Percentiles rank a stretch among this genome's conserved stretches.
These are phyloP conservation scores for Ciborinia camelliae DNA, from an alignment of 2,329 filamentous ascomycete species.

Conservation along the genomic window DNA sequence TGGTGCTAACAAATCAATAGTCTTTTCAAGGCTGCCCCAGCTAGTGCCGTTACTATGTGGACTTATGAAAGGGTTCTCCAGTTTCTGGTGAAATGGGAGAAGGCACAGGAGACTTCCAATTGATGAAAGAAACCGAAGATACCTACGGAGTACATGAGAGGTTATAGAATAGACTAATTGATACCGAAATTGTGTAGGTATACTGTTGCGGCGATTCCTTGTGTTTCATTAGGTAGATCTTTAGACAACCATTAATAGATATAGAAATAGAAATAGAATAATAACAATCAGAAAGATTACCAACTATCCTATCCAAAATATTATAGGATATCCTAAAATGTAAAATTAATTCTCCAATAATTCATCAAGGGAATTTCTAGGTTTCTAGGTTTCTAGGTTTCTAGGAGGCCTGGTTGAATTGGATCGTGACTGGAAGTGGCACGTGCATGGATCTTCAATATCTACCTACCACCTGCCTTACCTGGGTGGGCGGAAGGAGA, in stretches of 20 bases:
- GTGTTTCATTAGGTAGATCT: not conserved
- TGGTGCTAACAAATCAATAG: constrained; percentile 38
- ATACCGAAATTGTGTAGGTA: not conserved
- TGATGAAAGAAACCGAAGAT: not conserved
- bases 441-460: not conserved
- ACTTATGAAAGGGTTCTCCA: constrained; percentile 63
- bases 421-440: not conserved
- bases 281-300: not conserved
- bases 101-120: not conserved
- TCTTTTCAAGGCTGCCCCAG: constrained; percentile 85
- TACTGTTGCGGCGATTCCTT: not conserved
- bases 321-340: too few relatives aligned
- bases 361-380: not conserved
- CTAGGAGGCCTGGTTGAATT: not conserved
- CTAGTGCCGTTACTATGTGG: constrained; percentile 74
- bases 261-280: not conserved
- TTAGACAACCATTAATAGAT: not conserved
- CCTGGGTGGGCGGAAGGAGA: constrained; percentile 8
- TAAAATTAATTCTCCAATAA: too few relatives aligned
- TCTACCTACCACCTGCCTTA: not conserved
- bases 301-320: not conserved
- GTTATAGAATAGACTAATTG: not conserved
- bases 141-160: not conserved
- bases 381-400: too few relatives aligned
- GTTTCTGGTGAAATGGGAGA: constrained; percentile 31